Percentiles rank a stretch among this genome's conserved stretches.
These are phyloP conservation scores for Chrysoporthe austroafricana DNA, from an alignment of 2,329 filamentous ascomycete species.

Conservation along the genomic window DNA sequence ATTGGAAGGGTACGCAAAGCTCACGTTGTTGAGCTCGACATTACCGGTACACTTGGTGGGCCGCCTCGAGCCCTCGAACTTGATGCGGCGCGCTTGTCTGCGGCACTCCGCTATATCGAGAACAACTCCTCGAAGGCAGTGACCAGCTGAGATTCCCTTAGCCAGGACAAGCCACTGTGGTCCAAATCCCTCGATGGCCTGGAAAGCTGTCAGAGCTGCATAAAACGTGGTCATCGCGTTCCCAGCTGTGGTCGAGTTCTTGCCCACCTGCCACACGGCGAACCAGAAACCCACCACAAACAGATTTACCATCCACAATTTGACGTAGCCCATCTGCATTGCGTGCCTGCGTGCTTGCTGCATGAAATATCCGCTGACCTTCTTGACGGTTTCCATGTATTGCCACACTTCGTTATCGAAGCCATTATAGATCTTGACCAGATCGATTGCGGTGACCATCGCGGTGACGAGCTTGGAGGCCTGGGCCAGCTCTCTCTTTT, in stretches of 20 bases:
- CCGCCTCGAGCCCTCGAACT: constrained; percentile 28
- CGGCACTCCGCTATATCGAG: constrained; percentile 37
- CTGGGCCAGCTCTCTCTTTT: constrained; percentile 68
- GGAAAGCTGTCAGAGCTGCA: constrained; percentile 74
- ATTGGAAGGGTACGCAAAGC: constrained; percentile 79
- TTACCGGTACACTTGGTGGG: constrained; percentile 61
- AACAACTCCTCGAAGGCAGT: constrained; percentile 58
- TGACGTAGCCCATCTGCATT: constrained; percentile 72
- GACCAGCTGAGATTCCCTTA: constrained; percentile 77
- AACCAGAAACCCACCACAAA: constrained; percentile 94
- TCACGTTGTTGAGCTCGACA: constrained; percentile 73
- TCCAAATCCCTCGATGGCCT: constrained; percentile 73
- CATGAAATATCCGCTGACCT: constrained; percentile 66
- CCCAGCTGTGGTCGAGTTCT: constrained; percentile 62
- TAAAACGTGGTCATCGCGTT: constrained; percentile 85
- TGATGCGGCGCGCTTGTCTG: constrained; percentile 29
- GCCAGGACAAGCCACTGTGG: constrained; percentile 78
- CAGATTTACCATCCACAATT: constrained; percentile 74
- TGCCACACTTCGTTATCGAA: constrained; percentile 69
- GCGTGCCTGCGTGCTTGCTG: constrained; percentile 71
- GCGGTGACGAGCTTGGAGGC: constrained; percentile 75
- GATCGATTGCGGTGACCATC: constrained; percentile 75
- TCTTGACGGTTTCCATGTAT: constrained; percentile 62
- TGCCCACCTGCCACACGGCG: constrained; percentile 69
- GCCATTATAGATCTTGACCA: constrained; percentile 85